Base-by-base conservation (phyloP, 164 flowering plant genomes). In the Umbellularia californica region DNA sequence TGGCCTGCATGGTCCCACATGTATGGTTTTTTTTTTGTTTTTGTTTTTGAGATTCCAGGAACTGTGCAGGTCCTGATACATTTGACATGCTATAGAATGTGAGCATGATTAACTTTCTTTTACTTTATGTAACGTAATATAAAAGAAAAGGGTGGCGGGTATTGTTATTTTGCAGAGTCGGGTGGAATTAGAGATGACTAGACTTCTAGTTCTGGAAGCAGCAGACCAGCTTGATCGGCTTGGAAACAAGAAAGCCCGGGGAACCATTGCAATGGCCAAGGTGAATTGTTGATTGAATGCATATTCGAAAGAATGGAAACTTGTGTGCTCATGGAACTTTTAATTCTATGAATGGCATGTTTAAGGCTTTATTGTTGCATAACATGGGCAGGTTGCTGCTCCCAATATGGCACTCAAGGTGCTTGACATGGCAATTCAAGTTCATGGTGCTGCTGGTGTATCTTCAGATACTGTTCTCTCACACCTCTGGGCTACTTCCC, bases 221-320 rank as follows among this genome's bases (percentile, higher is more conserved):
- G 99, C 99, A 70, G 94, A 91, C 79, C 95, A 93, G 80, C 98
- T 95, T 22, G 99, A 95, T 84, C 87, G 88, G 19, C 81, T 87
- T 77, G 99, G 99, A 77, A 95, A 92, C 84, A 94, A 90, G 74
- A 83, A 85, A 78, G 98, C 98, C 50, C 95, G 95, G 22, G 99
- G 99, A 55, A 84, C 74, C 68, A 67, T 95, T n/a, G 99, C 99
- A 51, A 95, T 95, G 99, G 99, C 99, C 70, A 95, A 95, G 97
- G 99, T 93, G 80, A 74, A 7, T 55, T 22, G n/a, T 63, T 30
- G 35, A 30, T 63, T 64, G 28, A 11, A 11, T 64, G 25, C 67
- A 20, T 10, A 64, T 64, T 22, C 25, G 11, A 22, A 64, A 9
- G 67, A 64, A 15, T 55, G 25, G 30, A 27, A 28, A 28, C 1